Evolutionary conservation across 345 rosid genomes (phyloP).

Genomic region (Syzygium aqueum): DNA sequence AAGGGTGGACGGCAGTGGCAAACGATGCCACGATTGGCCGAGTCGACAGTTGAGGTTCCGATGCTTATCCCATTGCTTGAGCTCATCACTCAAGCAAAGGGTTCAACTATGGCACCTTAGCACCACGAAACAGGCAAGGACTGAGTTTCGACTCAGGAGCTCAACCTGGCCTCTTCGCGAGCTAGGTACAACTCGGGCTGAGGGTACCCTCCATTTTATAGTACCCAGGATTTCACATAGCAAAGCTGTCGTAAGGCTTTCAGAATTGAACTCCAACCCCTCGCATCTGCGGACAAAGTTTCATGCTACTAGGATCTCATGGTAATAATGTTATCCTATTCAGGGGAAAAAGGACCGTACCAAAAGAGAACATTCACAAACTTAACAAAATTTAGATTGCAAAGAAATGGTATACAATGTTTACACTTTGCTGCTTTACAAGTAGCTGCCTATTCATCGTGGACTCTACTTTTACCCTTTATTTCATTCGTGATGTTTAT

Average conservation of each 20-base stretch:
- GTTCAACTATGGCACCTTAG: not conserved
- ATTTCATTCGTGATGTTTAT: conserved; percentile 13
- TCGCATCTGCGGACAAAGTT: not conserved
- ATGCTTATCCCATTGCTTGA: not conserved
- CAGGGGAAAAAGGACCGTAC: not conserved
- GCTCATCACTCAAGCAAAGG: not conserved
- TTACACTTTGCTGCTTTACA: not conserved
- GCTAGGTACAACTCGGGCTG: not conserved
- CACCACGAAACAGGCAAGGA: not conserved
- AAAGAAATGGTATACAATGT: not conserved
- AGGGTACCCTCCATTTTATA: not conserved
- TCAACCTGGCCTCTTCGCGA: not conserved
- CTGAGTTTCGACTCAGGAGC: not conserved
- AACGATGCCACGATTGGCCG: not conserved
- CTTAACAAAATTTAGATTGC: not conserved
- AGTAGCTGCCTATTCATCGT: conserved; percentile 2
- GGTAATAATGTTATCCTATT: not conserved
- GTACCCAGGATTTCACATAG: not conserved
- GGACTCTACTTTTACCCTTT: conserved; percentile 23
- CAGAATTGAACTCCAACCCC: not conserved
- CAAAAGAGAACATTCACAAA: not conserved
- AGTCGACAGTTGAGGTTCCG: not conserved
- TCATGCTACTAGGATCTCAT: not conserved
- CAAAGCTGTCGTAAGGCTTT: not conserved
- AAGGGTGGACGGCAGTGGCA: not conserved